phyloP scores from a whole-genome alignment of 2,329 filamentous ascomycete genomes.

The Atkinsonella texensis region DNA sequence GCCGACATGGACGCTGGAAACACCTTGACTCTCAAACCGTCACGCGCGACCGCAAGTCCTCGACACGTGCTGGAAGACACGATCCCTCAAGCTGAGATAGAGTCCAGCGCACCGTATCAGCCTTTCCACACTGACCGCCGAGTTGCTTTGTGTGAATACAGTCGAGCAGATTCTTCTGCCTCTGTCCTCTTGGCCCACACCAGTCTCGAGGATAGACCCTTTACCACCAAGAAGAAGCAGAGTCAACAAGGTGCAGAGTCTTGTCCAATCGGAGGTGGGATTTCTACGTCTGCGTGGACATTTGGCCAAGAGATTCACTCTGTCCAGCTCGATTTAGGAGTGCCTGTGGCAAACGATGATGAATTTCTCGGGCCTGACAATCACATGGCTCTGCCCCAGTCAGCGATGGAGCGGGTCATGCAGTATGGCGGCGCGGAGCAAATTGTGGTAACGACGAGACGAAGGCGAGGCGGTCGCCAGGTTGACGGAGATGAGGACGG shows the following conservation, averaged over 20 bases:
- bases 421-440: constrained; percentile 56
- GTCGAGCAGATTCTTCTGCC: constrained; percentile 20
- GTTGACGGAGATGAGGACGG: constrained; percentile 51
- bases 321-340: constrained; percentile 41
- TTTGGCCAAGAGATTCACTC: constrained; percentile 45
- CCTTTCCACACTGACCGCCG: constrained; percentile 89
- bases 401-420: constrained; percentile 52
- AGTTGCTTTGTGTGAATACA: constrained; percentile 64
- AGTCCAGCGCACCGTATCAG: constrained; percentile 90
- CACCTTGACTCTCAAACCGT: constrained; percentile 37
- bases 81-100: constrained; percentile 73
- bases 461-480: constrained; percentile 44
- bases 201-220: constrained; percentile 26
- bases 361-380: constrained; percentile 40
- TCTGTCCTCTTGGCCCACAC: constrained; percentile 29
- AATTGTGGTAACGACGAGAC: constrained; percentile 70
- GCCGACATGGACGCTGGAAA: constrained; percentile 42
- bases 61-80: constrained; percentile 43
- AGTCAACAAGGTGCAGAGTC: constrained; percentile 1
- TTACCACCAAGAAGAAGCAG: constrained; percentile 26
- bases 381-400: constrained; percentile 46
- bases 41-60: constrained; percentile 23
- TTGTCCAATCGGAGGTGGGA: constrained; percentile 4
- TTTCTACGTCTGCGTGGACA: constrained; percentile 33
- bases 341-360: constrained; percentile 35